phyloP scores from a whole-genome alignment of 768 basidiomycete species.

The Gloeophyllum trabeum region DNA sequence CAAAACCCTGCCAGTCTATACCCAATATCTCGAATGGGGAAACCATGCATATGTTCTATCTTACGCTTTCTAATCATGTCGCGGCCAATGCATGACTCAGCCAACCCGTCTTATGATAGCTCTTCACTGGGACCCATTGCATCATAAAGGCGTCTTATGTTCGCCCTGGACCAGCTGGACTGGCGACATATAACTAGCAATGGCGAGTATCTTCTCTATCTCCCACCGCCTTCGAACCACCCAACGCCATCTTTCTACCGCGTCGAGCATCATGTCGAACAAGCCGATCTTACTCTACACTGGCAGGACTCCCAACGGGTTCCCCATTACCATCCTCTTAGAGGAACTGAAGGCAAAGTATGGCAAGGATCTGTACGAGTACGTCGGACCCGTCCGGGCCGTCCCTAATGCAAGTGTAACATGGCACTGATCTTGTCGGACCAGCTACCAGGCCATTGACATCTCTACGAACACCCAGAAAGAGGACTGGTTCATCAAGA shows the following conservation, averaged over 20 bases:
- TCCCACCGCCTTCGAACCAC: neutral
- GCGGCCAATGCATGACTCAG: neutral
- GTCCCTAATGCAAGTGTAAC: too few relatives aligned
- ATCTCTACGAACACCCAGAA: conserved; percentile 66
- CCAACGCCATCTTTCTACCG: neutral
- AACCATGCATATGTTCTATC: too few relatives aligned
- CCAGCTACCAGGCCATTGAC: conserved; percentile 40
- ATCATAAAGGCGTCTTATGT: neutral
- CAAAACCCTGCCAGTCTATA: too few relatives aligned
- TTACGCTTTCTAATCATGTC: too few relatives aligned
- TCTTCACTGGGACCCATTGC: too few relatives aligned
- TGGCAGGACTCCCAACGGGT: conserved; percentile 41
- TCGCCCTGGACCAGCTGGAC: neutral
- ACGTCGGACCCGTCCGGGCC: conserved; percentile 4
- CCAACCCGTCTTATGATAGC: neutral
- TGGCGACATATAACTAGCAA: neutral
- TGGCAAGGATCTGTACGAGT: conserved; percentile 38
- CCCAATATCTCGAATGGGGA: too few relatives aligned
- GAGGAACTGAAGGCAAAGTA: conserved; percentile 44
- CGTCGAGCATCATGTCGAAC: neutral
- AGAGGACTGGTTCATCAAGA: conserved; percentile 65
- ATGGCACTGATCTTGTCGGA: conserved; percentile 8
- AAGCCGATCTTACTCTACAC: neutral
- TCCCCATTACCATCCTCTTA: conserved; percentile 39
- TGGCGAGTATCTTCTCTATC: neutral